Evolutionary conservation across 2,329 filamentous ascomycete genomes (phyloP), one percentile per base, ranked within the genome.

Genomic region (Beauveria varroae): DNA sequence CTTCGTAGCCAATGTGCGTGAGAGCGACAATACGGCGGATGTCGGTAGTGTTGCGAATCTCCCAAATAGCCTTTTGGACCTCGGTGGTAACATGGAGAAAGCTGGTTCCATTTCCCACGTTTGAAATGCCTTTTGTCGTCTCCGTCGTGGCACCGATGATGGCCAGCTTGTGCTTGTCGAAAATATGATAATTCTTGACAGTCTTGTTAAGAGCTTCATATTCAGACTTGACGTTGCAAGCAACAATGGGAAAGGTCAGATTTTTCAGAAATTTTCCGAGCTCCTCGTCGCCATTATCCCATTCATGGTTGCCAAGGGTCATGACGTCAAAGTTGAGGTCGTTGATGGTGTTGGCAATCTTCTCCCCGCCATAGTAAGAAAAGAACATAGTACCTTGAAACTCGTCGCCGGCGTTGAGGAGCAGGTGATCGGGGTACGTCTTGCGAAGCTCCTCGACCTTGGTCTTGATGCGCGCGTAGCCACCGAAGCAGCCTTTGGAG

Each of bases 301-400:
- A 88, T 70, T 88, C 86, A 67, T 87, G 85, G 73, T 87, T 88
- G 18, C 85, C 85, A 1, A 87, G 73, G 0, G 85, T 87, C 85
- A 88, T 88, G 66, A 81, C 84, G 63, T 87, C 83, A 65, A 88
- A 87, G n/a, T 80, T 79, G 55, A 88, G 74, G 68, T 85, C 78
- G 64, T 89, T 89, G 63, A 88, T 73, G 0, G 82, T 85, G 67
- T 86, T 81, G 54, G 85, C 84, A 64, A 88, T 88, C 78, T 88
- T 88, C 74, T 87, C 84, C 26, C 84, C 83, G 18, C 81, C 81
- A 67, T 88, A 88, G 70, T 81, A 87, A 4, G 80, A 80, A 73
- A 86, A 88, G 75, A 87, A 88, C 8, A 88, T 76, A 0, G 86
- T 88, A 59, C 86, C 86, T 66, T 88, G 83, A 69, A 88, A 88